These are phyloP conservation scores for Vigna nakashimae DNA, from an alignment of 306 rosid species.

Conservation along the genomic window DNA sequence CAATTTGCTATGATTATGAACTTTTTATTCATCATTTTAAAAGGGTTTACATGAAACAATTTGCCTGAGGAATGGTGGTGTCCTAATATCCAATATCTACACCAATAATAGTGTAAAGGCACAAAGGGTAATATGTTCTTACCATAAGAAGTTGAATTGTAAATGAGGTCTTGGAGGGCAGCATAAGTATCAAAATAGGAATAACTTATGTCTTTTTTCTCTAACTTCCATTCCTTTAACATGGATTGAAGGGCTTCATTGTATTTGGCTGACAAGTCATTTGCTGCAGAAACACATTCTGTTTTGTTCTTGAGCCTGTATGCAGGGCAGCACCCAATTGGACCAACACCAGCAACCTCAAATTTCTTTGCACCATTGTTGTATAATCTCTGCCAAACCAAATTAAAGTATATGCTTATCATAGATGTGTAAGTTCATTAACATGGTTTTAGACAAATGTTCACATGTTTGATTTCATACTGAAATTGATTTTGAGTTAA, in stretches of 20 bases:
- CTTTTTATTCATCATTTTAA: background rate
- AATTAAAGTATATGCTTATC: background rate
- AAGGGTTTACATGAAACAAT: background rate
- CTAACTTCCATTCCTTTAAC: slow-evolving; percentile 54
- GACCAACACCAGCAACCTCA: slow-evolving; percentile 60
- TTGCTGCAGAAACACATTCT: slow-evolving; percentile 62
- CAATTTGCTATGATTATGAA: too few species aligned
- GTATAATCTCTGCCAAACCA: slow-evolving; percentile 57
- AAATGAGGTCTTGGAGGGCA: slow-evolving; percentile 51
- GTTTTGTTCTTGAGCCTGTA: slow-evolving; percentile 58
- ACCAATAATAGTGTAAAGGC: background rate
- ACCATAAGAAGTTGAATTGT: slow-evolving; percentile 63
- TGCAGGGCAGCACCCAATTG: slow-evolving; percentile 78
- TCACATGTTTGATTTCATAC: background rate
- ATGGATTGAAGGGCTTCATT: slow-evolving; percentile 57
- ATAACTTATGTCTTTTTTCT: slow-evolving; percentile 52
- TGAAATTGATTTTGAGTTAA: background rate
- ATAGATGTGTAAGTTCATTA: background rate
- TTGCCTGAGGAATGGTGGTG: slow-evolving; percentile 6
- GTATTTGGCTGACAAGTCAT: slow-evolving; percentile 48
- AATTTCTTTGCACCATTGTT: slow-evolving; percentile 71
- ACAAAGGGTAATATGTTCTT: background rate
- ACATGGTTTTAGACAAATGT: background rate
- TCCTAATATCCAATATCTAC: background rate
- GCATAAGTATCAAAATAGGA: slow-evolving; percentile 71